Evolutionary conservation across 345 rosid genomes (phyloP), one percentile per base, ranked within the genome.

Genomic region (Syzygium jambos): DNA sequence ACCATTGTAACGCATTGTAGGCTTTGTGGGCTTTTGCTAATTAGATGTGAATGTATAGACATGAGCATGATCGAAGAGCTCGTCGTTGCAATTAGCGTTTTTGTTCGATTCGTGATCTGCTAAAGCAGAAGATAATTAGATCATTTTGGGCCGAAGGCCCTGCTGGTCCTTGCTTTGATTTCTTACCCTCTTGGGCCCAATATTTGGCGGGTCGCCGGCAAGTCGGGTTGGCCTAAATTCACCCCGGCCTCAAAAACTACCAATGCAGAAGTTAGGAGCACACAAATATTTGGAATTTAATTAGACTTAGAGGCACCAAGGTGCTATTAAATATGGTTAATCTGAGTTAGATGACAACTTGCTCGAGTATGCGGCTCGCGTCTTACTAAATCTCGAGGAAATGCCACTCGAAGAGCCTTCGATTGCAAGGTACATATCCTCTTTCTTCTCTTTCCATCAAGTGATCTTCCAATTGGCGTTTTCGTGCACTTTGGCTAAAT

Each of bases 11-110:
- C 6, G 16, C 54, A 51, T 52, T 14, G 15, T 52, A 52, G 54
- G 54, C 54, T 52, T 13, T 52, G 54, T 16, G 54, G 54, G 17
- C 54, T 52, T 15, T 52, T 52, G 15, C 19, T 30, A 61, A 61
- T 61, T n/a, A 61, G 19, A 59, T 0, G 0, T 27, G 65, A 59
- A 9, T 51, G 27, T 27, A 59, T 5, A 0, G 19, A n/a, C 19
- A n/a, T 6, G 38, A 63, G 73, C 19, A 63, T 12, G 15, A 63
- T n/a, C 19, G 38, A 63, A 63, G 73, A 3, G 38, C 10, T 63
- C 38, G 10, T 63, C 38, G 73, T 14, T n/a, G 73, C 73, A 29
- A 63, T n/a, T 63, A 10, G 19, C 78, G 22, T 29, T 65, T 30
- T 65, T 65, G 43, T 65, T 65, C 22, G 30, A 30, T 30, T 30